Conservation (phyloP, 805 yeast species). For the Nakazawaea holstii region DNA sequence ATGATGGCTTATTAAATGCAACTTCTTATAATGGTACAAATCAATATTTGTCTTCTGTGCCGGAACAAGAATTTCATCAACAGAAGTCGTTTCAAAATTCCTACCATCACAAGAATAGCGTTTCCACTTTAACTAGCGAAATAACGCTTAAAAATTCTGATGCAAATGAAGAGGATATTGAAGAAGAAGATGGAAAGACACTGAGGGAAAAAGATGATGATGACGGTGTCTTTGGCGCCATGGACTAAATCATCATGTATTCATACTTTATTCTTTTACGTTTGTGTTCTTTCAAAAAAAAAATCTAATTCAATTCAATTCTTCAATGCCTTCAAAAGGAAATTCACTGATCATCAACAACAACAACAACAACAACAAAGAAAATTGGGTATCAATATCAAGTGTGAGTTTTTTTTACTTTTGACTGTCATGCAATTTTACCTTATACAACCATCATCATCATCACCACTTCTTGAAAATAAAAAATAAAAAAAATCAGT, state of each 20-base stretch:
- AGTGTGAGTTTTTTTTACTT: too few relatives aligned
- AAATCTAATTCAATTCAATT: background rate
- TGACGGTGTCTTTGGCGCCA: slow-evolving; percentile 30
- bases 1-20: slow-evolving; percentile 7
- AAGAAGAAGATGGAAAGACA: slow-evolving; percentile 5
- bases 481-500: too few relatives aligned
- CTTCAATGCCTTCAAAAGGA: too few relatives aligned
- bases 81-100: slow-evolving; percentile 1
- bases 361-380: too few relatives aligned
- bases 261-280: background rate
- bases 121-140: slow-evolving; percentile 9
- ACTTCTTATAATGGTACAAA: background rate
- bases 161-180: slow-evolving; percentile 13
- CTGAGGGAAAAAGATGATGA: slow-evolving; percentile 17
- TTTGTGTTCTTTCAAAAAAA: too few relatives aligned
- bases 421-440: too few relatives aligned
- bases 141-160: slow-evolving; percentile 11
- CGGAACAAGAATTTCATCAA: slow-evolving; percentile 11
- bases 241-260: slow-evolving; percentile 22
- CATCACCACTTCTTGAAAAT: too few relatives aligned
- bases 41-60: background rate
- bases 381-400: too few relatives aligned
- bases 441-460: too few relatives aligned
- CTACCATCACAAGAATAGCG: slow-evolving; percentile 8
- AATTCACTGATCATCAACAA: too few relatives aligned